These are phyloP conservation scores for Elsinoe necatrix DNA, from an alignment of 2,329 filamentous ascomycete genomes.

Conservation along the genomic window DNA sequence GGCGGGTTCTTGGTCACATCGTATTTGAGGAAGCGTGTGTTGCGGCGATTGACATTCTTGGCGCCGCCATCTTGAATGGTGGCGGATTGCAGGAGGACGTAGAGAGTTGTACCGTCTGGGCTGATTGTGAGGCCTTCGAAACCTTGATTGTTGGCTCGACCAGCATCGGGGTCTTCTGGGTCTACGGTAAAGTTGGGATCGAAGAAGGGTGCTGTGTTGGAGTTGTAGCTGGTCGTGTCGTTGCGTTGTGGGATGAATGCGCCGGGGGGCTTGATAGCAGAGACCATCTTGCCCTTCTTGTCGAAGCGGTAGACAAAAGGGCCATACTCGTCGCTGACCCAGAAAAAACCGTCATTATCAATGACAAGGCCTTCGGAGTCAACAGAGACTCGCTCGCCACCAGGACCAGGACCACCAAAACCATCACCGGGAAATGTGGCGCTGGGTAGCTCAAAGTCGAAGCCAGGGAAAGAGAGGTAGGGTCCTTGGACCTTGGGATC, in stretches of 20 bases:
- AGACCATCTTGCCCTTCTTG: conserved; percentile 48
- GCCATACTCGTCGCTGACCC: conserved; percentile 63
- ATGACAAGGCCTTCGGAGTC: conserved; percentile 62
- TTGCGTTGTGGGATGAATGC: conserved; percentile 59
- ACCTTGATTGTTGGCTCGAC: conserved; percentile 66
- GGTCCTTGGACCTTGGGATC: conserved; percentile 49
- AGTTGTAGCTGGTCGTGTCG: conserved; percentile 51
- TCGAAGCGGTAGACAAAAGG: conserved; percentile 62
- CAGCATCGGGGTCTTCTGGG: conserved; percentile 51
- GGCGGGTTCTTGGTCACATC: conserved; percentile 41
- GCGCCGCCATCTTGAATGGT: conserved; percentile 54
- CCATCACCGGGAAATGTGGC: conserved; percentile 59
- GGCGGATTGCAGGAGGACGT: conserved; percentile 58
- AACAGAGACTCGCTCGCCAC: conserved; percentile 51
- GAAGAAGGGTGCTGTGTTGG: conserved; percentile 56
- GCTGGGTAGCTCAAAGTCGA: conserved; percentile 50
- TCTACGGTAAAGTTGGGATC: conserved; percentile 39
- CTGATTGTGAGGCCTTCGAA: conserved; percentile 61
- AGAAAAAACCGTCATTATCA: conserved; percentile 53
- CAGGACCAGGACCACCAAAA: conserved; percentile 53
- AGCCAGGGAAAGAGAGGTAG: conserved; percentile 47
- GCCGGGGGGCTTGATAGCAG: conserved; percentile 55
- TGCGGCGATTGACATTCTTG: conserved; percentile 46
- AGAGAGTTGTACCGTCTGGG: conserved; percentile 55
- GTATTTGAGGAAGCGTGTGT: conserved; percentile 57